phyloP scores from a whole-genome alignment of 2,329 filamentous ascomycete genomes.

The Colletotrichum acutatum region DNA sequence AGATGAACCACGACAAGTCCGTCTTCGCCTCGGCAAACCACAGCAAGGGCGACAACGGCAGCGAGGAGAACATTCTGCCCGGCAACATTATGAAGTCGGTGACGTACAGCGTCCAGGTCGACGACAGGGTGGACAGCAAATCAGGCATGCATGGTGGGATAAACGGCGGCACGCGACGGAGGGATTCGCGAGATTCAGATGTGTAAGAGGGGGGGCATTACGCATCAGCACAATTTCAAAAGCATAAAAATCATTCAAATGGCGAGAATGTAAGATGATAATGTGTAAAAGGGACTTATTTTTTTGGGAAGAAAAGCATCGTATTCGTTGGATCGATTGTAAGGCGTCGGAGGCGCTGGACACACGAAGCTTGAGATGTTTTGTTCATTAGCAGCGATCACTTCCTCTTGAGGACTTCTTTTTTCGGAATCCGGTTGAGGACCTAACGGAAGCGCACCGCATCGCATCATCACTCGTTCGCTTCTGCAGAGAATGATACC shows the following conservation, averaged over 20 bases:
- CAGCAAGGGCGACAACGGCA: constrained; percentile 38
- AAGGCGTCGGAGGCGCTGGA: not conserved
- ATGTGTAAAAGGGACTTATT: not conserved
- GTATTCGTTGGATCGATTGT: not conserved
- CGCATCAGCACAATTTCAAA: not conserved
- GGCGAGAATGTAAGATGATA: not conserved
- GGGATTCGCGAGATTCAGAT: constrained; percentile 12
- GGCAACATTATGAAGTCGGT: constrained; percentile 55
- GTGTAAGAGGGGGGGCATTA: not conserved
- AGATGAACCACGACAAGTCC: constrained; percentile 46
- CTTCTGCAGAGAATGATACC: not conserved
- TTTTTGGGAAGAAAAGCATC: not conserved
- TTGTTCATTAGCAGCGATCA: constrained; percentile 8
- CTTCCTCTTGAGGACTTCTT: not conserved
- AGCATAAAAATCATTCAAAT: not conserved
- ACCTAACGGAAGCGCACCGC: not conserved
- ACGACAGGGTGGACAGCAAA: constrained; percentile 37
- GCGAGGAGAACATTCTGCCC: constrained; percentile 53
- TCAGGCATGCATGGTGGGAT: not conserved
- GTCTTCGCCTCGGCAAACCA: constrained; percentile 41
- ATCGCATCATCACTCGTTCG: not conserved
- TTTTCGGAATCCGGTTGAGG: not conserved
- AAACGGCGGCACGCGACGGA: not conserved
- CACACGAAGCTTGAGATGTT: not conserved
- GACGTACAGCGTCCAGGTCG: constrained; percentile 53